Base-by-base conservation (phyloP, 2,329 filamentous ascomycete species). In the Microsporum ferrugineum region DNA sequence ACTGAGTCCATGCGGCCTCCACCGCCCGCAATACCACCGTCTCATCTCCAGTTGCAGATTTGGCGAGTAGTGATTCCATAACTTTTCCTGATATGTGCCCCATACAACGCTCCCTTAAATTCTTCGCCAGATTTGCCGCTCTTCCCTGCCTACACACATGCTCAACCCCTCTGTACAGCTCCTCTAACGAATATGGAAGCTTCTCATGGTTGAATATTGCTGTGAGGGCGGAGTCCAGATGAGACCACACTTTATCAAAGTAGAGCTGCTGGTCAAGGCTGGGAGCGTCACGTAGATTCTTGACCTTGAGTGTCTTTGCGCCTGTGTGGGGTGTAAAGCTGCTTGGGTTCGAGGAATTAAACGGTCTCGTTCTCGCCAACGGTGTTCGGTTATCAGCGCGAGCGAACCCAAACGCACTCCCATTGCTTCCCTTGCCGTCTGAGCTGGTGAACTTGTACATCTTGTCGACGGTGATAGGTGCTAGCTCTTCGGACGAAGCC, bases 141-240 rank as follows among this genome's bases (percentile, higher is more conserved):
- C 85, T 82, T 0, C 87, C 88, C 68, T 88, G 87, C 59, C 90
- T 83, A 72, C 94, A 99, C 8, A 95, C 80, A 71, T 96, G 91
- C 79, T 99, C 94, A 0, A 95, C 89, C 3, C 88, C 89, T 57
- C 89, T 84, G 72, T 96, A 97, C 12, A 99, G 79, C 67, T 89
- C 86, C 74, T 97, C 94, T 41, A 95, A 79, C n/a, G 91, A 91
- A 63, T 83, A 78, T n/a, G 76, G 75, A 0, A 88, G 83, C 59
- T 82, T 82, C 63, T 78, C 74, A 45, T 83, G 82, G 5, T 78
- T 77, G 70, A 97, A 92, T 29, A 97, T 84, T 49, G 85, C 82
- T 8, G 81, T 79, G 59, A 99, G 76, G 1, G 90, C 89, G 39
- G 79, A 79, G 61, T 89, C 84, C 4, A 97, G 79, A 70, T 95